Conservation (phyloP, 2,329 filamentous ascomycete species). For the Furcasterigmium furcatum region DNA sequence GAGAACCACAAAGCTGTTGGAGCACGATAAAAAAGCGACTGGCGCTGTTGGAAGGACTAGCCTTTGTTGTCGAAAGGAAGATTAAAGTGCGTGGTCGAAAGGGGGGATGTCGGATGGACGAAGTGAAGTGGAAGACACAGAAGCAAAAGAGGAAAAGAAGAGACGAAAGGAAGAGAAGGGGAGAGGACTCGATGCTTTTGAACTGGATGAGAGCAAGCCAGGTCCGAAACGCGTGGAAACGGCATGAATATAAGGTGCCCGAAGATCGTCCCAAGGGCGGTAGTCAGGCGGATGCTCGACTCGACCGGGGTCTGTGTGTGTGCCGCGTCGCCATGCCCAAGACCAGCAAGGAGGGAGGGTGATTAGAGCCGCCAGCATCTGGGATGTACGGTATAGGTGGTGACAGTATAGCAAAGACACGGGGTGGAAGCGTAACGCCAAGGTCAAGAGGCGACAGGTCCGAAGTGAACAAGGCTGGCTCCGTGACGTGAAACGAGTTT, state of each 20-base stretch:
- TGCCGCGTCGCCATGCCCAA: not conserved
- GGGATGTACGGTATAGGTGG: too few relatives aligned
- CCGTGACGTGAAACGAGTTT: slow-evolving; percentile 3
- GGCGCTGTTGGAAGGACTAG: slow-evolving; percentile 47
- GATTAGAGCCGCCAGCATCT: too few relatives aligned
- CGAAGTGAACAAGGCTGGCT: not conserved
- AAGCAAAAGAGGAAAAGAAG: slow-evolving; percentile 21
- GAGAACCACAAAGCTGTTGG: not conserved
- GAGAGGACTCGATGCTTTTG: slow-evolving; percentile 16
- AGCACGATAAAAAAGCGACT: slow-evolving; percentile 33
- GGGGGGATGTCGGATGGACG: slow-evolving; percentile 14
- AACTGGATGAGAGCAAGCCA: not conserved
- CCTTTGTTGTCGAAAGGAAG: slow-evolving; percentile 29
- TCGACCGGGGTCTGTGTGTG: not conserved
- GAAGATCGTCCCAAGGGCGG: slow-evolving; percentile 29
- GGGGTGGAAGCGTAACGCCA: too few relatives aligned
- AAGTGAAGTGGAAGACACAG: slow-evolving; percentile 17
- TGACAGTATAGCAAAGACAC: too few relatives aligned
- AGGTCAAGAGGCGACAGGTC: not conserved
- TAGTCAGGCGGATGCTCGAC: not conserved
- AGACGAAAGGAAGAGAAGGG: slow-evolving; percentile 14
- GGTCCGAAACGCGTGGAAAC: slow-evolving; percentile 17
- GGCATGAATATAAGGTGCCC: slow-evolving; percentile 37
- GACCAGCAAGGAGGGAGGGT: not conserved
- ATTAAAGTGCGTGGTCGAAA: slow-evolving; percentile 8